A percentile compares a stretch with the other conserved stretches of the same genome.
phyloP scores from a whole-genome alignment of 163 green algal species.

The Volvox carteri region DNA sequence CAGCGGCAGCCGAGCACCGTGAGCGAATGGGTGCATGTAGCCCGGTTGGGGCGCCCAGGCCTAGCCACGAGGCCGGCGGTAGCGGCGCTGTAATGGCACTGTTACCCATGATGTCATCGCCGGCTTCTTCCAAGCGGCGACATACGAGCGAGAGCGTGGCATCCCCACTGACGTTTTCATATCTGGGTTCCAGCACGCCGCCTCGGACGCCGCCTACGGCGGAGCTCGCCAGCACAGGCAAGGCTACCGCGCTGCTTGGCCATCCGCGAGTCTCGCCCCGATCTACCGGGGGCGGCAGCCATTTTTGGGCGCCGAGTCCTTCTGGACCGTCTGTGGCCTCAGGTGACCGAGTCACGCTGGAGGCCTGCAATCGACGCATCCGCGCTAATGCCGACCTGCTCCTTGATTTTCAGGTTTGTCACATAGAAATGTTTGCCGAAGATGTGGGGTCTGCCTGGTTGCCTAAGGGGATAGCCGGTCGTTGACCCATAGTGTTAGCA shows the following conservation, averaged over 20 bases:
- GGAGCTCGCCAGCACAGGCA: constrained; percentile 22
- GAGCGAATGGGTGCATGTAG: too few species aligned
- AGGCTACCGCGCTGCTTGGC: neutral
- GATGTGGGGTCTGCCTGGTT: neutral
- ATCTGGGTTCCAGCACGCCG: neutral
- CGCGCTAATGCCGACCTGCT: constrained; percentile 42
- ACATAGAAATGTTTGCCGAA: neutral
- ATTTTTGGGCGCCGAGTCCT: constrained; percentile 47
- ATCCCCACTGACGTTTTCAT: constrained; percentile 30
- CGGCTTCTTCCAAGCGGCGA: neutral
- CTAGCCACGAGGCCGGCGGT: too few species aligned
- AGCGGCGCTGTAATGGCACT: too few species aligned
- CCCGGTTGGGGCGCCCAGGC: too few species aligned
- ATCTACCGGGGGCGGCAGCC: neutral
- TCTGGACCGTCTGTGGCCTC: neutral
- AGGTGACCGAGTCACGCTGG: constrained; percentile 33
- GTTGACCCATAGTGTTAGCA: too few species aligned
- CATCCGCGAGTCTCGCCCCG: neutral
- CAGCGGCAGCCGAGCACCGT: neutral
- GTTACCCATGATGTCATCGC: neutral
- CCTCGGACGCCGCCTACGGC: constrained; percentile 26
- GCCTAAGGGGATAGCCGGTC: too few species aligned
- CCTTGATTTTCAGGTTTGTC: constrained; percentile 49
- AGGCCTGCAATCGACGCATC: constrained; percentile 39
- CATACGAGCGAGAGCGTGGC: neutral